These are phyloP conservation scores for Rhododendron ferrugineum DNA, from an alignment of 148 eudicot species.

Conservation along the genomic window DNA sequence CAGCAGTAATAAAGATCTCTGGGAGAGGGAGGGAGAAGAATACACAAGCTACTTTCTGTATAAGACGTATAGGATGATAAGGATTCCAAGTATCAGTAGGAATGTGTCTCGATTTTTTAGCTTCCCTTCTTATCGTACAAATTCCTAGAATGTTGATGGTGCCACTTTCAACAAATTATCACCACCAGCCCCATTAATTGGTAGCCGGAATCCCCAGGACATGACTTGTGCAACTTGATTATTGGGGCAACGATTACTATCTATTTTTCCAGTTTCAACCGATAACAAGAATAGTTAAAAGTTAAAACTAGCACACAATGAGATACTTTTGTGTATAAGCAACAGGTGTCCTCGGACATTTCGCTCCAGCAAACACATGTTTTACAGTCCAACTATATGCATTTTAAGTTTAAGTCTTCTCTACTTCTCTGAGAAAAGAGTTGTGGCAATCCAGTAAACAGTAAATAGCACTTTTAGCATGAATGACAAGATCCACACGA, in stretches of 20 bases:
- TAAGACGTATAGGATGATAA: background rate
- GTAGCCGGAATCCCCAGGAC: background rate
- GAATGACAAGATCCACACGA: background rate
- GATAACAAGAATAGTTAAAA: background rate
- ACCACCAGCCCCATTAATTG: conserved; percentile 4
- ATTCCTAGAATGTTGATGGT: conserved; percentile 15
- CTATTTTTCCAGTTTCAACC: background rate
- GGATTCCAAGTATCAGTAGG: background rate
- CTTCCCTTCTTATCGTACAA: background rate
- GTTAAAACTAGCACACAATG: background rate
- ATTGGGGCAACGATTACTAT: background rate
- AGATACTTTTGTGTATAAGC: background rate
- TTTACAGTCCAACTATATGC: background rate
- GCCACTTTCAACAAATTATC: conserved; percentile 11
- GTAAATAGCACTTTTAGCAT: background rate
- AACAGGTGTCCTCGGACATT: background rate
- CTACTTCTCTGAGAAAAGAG: background rate
- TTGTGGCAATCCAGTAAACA: background rate
- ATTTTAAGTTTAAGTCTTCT: background rate
- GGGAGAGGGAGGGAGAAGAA: background rate
- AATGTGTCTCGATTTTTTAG: background rate
- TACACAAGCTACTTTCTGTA: conserved; percentile 7
- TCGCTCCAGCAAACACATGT: background rate
- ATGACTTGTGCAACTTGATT: conserved; percentile 18
- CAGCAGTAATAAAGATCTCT: background rate